A percentile compares a stretch with the other conserved stretches of the same genome.
phyloP scores from a whole-genome alignment of 2,329 filamentous ascomycete genomes.

The Corniculantispora saksenae region DNA sequence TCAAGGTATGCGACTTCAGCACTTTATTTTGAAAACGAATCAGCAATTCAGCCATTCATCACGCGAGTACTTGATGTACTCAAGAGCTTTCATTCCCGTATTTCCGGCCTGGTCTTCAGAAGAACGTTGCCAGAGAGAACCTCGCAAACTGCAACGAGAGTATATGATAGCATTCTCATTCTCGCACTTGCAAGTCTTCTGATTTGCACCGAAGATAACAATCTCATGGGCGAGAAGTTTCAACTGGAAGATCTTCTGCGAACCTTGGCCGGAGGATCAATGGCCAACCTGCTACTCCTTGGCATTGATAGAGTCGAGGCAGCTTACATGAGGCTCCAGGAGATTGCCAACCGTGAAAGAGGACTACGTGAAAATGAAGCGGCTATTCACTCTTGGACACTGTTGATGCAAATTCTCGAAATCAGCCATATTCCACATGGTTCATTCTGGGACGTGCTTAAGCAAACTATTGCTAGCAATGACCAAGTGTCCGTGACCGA shows the following conservation, averaged over 20 bases:
- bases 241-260: conserved; percentile 52
- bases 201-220: conserved; percentile 42
- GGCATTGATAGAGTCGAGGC: conserved; percentile 46
- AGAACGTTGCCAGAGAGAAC: conserved; percentile 14
- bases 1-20: conserved; percentile 49
- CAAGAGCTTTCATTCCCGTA: conserved; percentile 39
- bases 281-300: conserved; percentile 41
- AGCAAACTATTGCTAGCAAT: conserved; percentile 42
- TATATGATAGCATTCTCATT: conserved; percentile 35
- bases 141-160: conserved; percentile 21
- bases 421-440: conserved; percentile 50
- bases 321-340: conserved; percentile 52
- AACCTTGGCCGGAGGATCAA: conserved; percentile 39
- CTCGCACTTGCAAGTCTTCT: conserved; percentile 40
- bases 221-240: conserved; percentile 38
- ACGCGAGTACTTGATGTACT: conserved; percentile 47
- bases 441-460: conserved; percentile 63
- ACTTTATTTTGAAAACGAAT: conserved; percentile 40
- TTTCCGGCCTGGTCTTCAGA: conserved; percentile 19
- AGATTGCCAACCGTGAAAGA: conserved; percentile 45
- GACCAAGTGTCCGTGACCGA: conserved; percentile 40
- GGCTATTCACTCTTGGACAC: conserved; percentile 57
- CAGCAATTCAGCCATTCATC: conserved; percentile 43
- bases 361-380: conserved; percentile 53
- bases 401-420: conserved; percentile 56